Conservation (phyloP, 306 rosid genomes). For the Inga laurina region DNA sequence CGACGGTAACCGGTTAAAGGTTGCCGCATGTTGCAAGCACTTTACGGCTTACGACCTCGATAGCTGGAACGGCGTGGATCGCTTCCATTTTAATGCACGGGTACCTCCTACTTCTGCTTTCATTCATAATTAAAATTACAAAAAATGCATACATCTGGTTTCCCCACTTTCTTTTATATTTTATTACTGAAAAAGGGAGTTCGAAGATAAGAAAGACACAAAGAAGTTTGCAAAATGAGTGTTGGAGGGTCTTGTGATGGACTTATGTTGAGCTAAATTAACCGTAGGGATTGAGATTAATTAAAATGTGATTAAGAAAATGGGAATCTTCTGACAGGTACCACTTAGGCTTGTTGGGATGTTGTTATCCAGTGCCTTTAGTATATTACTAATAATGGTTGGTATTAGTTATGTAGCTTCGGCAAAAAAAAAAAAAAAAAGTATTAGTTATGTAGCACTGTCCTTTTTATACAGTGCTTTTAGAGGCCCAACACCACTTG, state of each 20-base stretch:
- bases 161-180: neutral
- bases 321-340: constrained; percentile 4
- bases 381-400: neutral
- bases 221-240: neutral
- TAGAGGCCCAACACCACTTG: neutral
- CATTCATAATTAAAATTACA: neutral
- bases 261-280: neutral
- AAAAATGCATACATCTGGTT: neutral
- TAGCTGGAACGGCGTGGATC: constrained; percentile 89
- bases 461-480: neutral
- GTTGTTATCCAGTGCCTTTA: neutral
- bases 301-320: neutral
- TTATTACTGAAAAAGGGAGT: neutral
- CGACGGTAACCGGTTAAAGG: constrained; percentile 65
- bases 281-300: neutral
- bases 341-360: neutral
- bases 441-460: neutral
- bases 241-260: neutral
- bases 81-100: constrained; percentile 91
- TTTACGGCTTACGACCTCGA: constrained; percentile 87
- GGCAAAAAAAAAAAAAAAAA: too few species aligned
- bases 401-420: neutral
- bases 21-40: constrained; percentile 93
- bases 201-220: neutral
- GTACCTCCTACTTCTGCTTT: constrained; percentile 24